A percentile compares a stretch with the other conserved stretches of the same genome.
Conservation (phyloP, 305 asterid species). For the Ajuga reptans region DNA sequence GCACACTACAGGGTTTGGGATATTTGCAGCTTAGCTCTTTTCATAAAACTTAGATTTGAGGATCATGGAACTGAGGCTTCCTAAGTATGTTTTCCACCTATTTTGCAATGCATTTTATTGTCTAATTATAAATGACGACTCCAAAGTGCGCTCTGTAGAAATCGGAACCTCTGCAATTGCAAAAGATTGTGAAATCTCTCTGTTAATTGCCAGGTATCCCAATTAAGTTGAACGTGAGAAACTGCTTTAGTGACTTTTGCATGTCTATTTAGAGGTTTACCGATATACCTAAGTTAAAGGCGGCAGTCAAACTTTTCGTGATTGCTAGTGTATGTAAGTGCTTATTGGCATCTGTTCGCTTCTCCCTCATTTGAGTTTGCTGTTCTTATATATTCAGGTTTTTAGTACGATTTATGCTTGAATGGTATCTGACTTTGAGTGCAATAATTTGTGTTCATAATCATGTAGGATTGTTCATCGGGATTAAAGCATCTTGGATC, state of each 20-base stretch:
- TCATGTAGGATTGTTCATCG: conserved; percentile 38
- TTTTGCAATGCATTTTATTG: neutral
- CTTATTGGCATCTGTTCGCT: conserved; percentile 8
- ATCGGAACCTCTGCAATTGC: conserved; percentile 3
- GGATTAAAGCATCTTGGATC: conserved; percentile 29
- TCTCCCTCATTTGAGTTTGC: conserved; percentile 8
- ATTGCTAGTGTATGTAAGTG: conserved; percentile 2
- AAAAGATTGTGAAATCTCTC: neutral
- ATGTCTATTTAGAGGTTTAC: neutral
- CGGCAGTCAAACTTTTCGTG: neutral
- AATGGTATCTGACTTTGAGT: neutral
- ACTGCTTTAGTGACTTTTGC: neutral
- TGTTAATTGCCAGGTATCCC: neutral
- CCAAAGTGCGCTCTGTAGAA: conserved; percentile 1
- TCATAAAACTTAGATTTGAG: neutral
- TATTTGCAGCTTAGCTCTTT: neutral
- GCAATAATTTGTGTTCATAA: neutral
- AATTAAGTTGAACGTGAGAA: neutral
- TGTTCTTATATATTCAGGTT: neutral
- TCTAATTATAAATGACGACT: neutral
- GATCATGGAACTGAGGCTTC: conserved; percentile 3
- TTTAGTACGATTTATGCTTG: neutral
- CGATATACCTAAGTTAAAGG: neutral
- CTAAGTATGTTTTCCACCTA: neutral
- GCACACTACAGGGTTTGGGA: neutral